Evolutionary conservation across 441 rosid genomes (phyloP).

Genomic region (Bocquillonia castaneifolia): DNA sequence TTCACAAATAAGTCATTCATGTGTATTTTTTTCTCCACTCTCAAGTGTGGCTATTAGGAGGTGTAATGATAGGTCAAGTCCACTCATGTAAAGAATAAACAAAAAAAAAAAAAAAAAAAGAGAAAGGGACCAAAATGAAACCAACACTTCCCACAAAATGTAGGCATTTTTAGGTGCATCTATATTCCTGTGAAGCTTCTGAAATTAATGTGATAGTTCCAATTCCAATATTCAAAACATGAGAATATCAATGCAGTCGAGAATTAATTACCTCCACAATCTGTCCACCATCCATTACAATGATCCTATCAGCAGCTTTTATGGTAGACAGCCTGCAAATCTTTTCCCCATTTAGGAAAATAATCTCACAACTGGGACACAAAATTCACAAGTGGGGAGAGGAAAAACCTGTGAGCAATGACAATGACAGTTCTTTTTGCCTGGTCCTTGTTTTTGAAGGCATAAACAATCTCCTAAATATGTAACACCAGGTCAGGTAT

Average conservation of each 20-base stretch:
- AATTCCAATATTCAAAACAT: neutral
- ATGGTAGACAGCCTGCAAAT: conserved; percentile 77
- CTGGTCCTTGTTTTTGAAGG: conserved; percentile 46
- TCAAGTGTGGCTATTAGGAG: too few relatives aligned
- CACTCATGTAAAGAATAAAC: neutral
- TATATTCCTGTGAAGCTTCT: neutral
- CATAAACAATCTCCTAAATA: conserved; percentile 63
- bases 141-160: too few relatives aligned
- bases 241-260: neutral
- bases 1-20: too few relatives aligned
- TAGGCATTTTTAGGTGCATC: neutral
- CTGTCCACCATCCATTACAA: conserved; percentile 75
- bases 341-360: conserved; percentile 11
- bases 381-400: conserved; percentile 5
- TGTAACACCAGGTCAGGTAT: neutral
- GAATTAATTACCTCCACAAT: conserved; percentile 52
- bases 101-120: neutral
- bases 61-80: too few relatives aligned
- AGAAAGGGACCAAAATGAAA: neutral
- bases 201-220: neutral
- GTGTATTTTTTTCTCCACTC: too few relatives aligned
- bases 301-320: conserved; percentile 84
- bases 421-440: conserved; percentile 70
- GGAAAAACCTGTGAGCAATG: conserved; percentile 54
- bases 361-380: neutral